Percentiles rank a stretch among this genome's conserved stretches.
Conservation (phyloP, 2,329 filamentous ascomycete species). For the Ascochyta clinopodiicola region DNA sequence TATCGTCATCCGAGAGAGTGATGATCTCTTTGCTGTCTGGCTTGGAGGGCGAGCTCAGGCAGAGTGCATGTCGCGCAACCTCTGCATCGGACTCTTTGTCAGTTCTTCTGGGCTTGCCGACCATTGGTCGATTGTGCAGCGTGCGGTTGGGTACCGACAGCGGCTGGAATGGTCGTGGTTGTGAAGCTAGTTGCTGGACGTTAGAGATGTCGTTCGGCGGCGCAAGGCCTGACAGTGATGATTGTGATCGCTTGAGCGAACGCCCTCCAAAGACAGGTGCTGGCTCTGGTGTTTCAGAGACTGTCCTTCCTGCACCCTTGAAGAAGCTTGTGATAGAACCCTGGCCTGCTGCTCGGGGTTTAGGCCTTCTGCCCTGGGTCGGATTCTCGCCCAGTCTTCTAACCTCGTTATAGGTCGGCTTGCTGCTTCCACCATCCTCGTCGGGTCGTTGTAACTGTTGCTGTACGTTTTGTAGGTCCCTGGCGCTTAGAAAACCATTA, state of each 20-base stretch:
- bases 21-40: constrained; percentile 27
- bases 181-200: constrained; percentile 18
- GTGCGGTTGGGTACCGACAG: constrained; percentile 40
- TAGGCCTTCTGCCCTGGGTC: constrained; percentile 26
- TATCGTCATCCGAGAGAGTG: constrained; percentile 6
- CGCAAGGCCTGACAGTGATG: constrained; percentile 19
- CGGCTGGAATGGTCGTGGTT: constrained; percentile 29
- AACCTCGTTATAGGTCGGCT: constrained; percentile 33
- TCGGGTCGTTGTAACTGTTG: constrained; percentile 43
- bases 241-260: constrained; percentile 30
- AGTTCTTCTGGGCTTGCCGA: constrained; percentile 36
- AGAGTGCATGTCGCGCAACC: constrained; percentile 55
- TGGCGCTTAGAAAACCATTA: constrained; percentile 50
- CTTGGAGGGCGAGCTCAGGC: constrained; percentile 53
- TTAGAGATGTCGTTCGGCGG: constrained; percentile 47
- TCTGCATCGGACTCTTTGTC: constrained; percentile 29
- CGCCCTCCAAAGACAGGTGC: constrained; percentile 10
- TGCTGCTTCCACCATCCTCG: constrained; percentile 29
- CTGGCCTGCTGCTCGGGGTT: constrained; percentile 55
- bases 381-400: constrained; percentile 30
- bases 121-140: constrained; percentile 41
- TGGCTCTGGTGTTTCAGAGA: constrained; percentile 18
- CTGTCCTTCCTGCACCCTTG: constrained; percentile 35
- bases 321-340: constrained; percentile 63
- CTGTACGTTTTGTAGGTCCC: constrained; percentile 47